Evolutionary conservation across 371 early-diverging fungal genomes (phyloP), one percentile per base, ranked within the genome.

Genomic region (Globomyces sp.): DNA sequence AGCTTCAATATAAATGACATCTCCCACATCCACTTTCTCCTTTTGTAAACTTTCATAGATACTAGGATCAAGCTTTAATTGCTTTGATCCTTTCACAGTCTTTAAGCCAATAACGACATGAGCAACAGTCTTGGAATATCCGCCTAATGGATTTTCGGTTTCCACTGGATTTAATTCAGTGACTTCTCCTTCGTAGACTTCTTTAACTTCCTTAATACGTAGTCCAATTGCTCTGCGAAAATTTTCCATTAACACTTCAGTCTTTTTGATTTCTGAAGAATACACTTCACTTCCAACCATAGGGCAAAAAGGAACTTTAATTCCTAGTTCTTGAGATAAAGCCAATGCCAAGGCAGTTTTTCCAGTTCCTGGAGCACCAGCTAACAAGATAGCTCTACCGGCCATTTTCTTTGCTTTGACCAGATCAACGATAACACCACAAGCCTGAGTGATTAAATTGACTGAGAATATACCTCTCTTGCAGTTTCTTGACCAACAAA

Each of bases 111-210:
- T 89, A 66, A 96, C 85, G 11, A 98, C 97, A 70, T 95, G 94
- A 3, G 96, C 88, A 34, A 98, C 89, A 4, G 95, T 92, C 80
- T 96, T 97, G 40, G 94, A 93, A 73, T 96, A 96, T 42, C 91
- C 89, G 46, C 93, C 93, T 24, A 92, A 77, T 39, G 93, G 93
- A 79, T 95, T 94, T 74, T 94, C 98, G 13, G 92, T 92, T 78
- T 98, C 98, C 66, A 92, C 95, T 50, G 95, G 95, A 6, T 92
- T 90, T 47, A 99, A 77, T 71, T 99, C 97, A 2, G 95, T 96
- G 51, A 99, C 98, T 80, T 99, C 99, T 64, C 99, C 99, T 80
- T 99, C 99, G 73, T 98, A 97, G 2, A 99, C 97, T 78, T 96
- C 95, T 77, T 96, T 95, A 58, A 92, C 91, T 74, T 99, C 99